These are phyloP conservation scores for Phytophthora cryptogea DNA, from an alignment of 352 stramenopile genomes.

Conservation along the genomic window DNA sequence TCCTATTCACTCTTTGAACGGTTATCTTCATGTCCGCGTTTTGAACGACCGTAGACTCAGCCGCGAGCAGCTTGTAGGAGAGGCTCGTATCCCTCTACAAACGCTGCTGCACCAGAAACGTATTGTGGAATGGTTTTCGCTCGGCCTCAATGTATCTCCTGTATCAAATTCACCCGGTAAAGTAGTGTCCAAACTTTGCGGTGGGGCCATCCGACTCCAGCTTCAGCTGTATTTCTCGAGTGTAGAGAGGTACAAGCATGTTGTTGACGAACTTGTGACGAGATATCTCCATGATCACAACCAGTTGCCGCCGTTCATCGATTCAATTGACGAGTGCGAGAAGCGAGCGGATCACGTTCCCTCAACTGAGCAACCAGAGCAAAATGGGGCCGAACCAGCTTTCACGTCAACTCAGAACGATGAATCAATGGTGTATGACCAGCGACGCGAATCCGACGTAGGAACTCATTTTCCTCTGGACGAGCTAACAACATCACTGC, in stretches of 20 bases:
- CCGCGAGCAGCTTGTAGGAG: conserved; percentile 68
- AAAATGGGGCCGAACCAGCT: conserved; percentile 24
- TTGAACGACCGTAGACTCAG: conserved; percentile 76
- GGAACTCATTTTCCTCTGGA: conserved; percentile 32
- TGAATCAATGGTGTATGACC: conserved; percentile 13
- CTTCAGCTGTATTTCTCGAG: conserved; percentile 68
- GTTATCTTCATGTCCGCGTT: conserved; percentile 63
- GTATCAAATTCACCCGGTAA: conserved; percentile 11
- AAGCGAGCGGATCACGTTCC: conserved; percentile 12
- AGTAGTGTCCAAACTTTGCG: conserved; percentile 36
- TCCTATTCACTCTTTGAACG: conserved; percentile 67
- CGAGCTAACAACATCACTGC: conserved; percentile 31
- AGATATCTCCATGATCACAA: conserved; percentile 61
- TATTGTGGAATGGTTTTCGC: conserved; percentile 57
- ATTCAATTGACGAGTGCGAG: conserved; percentile 31
- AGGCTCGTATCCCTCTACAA: conserved; percentile 63
- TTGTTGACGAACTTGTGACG: conserved; percentile 62
- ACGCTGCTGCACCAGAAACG: conserved; percentile 72
- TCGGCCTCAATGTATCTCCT: conserved; percentile 38
- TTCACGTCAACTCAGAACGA: conserved; percentile 13
- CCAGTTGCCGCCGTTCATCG: conserved; percentile 64
- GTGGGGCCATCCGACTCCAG: conserved; percentile 55
- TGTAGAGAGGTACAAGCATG: conserved; percentile 60
- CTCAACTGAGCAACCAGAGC: conserved; percentile 39
- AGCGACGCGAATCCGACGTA: conserved; percentile 15